phyloP scores from a whole-genome alignment of 148 eudicot species.

The Salicornia ramosissima region DNA sequence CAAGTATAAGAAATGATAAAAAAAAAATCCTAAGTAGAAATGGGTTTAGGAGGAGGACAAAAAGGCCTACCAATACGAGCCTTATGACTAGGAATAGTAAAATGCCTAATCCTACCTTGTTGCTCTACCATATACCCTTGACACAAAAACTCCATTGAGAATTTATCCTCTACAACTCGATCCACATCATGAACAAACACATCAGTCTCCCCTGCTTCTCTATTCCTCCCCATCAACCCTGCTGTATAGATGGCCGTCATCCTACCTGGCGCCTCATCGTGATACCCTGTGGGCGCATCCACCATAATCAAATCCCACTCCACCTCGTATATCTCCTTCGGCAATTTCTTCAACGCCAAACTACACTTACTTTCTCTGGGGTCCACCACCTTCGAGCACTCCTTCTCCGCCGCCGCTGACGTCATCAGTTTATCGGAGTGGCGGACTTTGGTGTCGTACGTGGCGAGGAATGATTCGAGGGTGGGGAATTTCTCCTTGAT shows the following conservation, averaged over 20 bases:
- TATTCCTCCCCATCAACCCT: slow-evolving; percentile 65
- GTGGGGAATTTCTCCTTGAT: slow-evolving; percentile 51
- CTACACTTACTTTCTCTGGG: slow-evolving; percentile 38
- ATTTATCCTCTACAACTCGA: slow-evolving; percentile 58
- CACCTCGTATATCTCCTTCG: slow-evolving; percentile 49
- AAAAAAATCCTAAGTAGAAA: not conserved
- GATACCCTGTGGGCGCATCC: slow-evolving; percentile 81
- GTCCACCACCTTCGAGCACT: slow-evolving; percentile 27
- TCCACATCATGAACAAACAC: slow-evolving; percentile 83
- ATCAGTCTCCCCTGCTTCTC: slow-evolving; percentile 53
- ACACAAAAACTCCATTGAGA: slow-evolving; percentile 55
- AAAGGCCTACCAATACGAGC: slow-evolving; percentile 42
- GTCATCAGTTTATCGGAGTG: slow-evolving; percentile 43
- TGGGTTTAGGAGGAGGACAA: slow-evolving; percentile 38
- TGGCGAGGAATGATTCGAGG: slow-evolving; percentile 54
- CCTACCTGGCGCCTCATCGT: slow-evolving; percentile 63
- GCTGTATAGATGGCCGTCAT: slow-evolving; percentile 77
- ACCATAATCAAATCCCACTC: slow-evolving; percentile 91
- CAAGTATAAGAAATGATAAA: not conserved
- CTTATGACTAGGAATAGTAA: slow-evolving; percentile 66
- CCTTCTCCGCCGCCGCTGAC: slow-evolving; percentile 14
- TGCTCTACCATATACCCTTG: slow-evolving; percentile 60
- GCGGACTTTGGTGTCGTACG: slow-evolving; percentile 57
- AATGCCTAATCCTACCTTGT: slow-evolving; percentile 58
- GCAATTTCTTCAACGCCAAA: slow-evolving; percentile 49